These are phyloP conservation scores for Arabis alpina DNA, from an alignment of 345 rosid genomes.

Conservation along the genomic window DNA sequence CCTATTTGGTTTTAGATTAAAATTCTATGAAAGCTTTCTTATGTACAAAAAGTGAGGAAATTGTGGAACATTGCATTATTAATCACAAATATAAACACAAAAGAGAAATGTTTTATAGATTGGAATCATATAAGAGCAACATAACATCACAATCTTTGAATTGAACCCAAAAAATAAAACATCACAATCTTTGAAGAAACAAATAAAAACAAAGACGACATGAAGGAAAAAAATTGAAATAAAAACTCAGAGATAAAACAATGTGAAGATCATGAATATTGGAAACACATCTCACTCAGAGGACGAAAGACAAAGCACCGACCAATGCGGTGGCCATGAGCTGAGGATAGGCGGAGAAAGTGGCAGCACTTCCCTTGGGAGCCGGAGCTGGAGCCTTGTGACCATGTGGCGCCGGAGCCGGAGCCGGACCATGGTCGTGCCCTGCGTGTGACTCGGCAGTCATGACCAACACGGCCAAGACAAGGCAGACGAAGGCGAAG, in stretches of 20 bases:
- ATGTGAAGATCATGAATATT: constrained; percentile 1
- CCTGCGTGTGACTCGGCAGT: constrained; percentile 32
- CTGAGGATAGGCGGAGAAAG: constrained; percentile 38
- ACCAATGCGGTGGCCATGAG: constrained; percentile 39
- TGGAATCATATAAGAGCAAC: no score
- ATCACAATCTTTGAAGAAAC: constrained; percentile 19
- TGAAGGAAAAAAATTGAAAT: background rate
- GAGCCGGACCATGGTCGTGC: background rate
- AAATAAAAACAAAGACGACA: background rate
- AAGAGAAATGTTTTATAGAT: constrained; percentile 8
- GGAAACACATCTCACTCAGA: constrained; percentile 34
- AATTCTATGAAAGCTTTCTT: no score
- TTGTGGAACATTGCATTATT: no score
- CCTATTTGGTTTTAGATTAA: no score
- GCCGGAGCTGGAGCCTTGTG: constrained; percentile 8
- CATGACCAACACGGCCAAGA: constrained; percentile 42
- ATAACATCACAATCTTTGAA: constrained; percentile 15
- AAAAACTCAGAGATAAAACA: constrained; percentile 9
- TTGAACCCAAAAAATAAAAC: background rate
- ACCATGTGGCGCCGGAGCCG: constrained; percentile 3
- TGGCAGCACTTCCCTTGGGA: constrained; percentile 37
- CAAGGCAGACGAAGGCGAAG: constrained; percentile 40
- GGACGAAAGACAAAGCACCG: constrained; percentile 34
- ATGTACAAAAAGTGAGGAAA: no score
- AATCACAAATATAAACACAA: background rate